Evolutionary conservation across 1,284 basidiomycete species (phyloP).

Genomic region (Irpex rosettiformis): DNA sequence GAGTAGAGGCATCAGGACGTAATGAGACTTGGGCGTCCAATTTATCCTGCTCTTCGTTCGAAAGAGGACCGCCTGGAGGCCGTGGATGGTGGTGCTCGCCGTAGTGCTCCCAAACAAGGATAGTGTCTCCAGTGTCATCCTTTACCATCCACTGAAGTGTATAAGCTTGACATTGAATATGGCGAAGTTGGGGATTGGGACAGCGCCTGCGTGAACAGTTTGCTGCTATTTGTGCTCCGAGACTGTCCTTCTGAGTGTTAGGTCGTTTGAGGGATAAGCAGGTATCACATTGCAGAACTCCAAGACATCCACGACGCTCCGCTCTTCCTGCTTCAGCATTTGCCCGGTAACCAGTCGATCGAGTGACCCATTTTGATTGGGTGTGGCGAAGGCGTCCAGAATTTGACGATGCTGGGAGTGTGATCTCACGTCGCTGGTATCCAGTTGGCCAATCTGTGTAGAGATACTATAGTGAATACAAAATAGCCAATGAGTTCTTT

Average conservation of each 20-base stretch:
- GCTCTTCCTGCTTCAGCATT: background rate
- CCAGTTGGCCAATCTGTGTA: background rate
- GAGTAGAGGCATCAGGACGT: constrained; percentile 1
- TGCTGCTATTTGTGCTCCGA: too few species aligned
- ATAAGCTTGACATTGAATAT: background rate
- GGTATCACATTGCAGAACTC: background rate
- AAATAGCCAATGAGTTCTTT: too few species aligned
- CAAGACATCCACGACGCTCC: background rate
- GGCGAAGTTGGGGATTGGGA: background rate
- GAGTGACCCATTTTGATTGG: too few species aligned
- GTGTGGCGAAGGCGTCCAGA: too few species aligned
- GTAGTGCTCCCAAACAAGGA: background rate
- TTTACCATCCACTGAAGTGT: background rate
- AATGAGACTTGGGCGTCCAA: background rate
- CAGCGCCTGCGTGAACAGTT: background rate
- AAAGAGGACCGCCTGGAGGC: background rate
- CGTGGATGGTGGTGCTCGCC: background rate
- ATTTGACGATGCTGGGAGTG: too few species aligned
- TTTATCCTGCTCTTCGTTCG: background rate
- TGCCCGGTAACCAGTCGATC: background rate
- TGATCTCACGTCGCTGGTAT: background rate
- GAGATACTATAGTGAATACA: background rate
- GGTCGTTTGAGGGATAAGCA: background rate
- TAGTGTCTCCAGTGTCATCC: too few species aligned
- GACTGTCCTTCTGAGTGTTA: too few species aligned